Base-by-base conservation (phyloP, 352 stramenopile species). In the Phytophthora kernoviae region DNA sequence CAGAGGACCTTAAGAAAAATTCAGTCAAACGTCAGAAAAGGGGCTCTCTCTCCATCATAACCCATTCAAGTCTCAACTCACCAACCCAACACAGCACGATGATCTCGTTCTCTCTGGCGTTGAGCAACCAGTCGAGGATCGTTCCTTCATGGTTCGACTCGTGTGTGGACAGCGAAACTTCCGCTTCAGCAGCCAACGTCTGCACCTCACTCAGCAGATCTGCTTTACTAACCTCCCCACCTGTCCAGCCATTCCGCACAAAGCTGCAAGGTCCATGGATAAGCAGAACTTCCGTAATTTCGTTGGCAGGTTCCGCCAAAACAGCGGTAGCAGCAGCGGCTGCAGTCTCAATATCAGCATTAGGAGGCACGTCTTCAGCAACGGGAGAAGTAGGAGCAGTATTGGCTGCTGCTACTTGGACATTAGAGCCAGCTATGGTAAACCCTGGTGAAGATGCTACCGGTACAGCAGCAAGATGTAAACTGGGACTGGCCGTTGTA, bases 71-170 rank as follows among this genome's bases (percentile, higher is more conserved):
- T 17, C 8, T 26, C 14, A 5, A 63, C 54, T 24, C 56, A 81
- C 72, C 67, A 46, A 75, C 76, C 73, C 73, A 85, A 30, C 62
- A 72, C 21, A 84, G 53, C 2, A 84, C 58, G 40, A 84, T 57
- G 42, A 64, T 14, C 36, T 64, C 54, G 45, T 43, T 62, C 33
- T 53, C 45, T 18, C 63, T 56, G 30, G 61, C 54, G 48, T 61
- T 65, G 4, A 69, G 36, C n/a, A 69, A 15, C 61, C 54, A 69
- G 54, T 69, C 61, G 21, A 69, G 54, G 24, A 69, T 65, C 14
- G 34, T 52, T 26, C 61, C 61, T 22, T 69, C 53, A 30, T 69
- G 54, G 20, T 69, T 69, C 20, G 61, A 65, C 21, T 69, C 61
- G 42, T 59, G 61, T 14, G 54, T 54, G 17, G 58, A 33, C 9